Evolutionary conservation across 1,284 basidiomycete species (phyloP).

Genomic region (Xerocomus amazonicus): DNA sequence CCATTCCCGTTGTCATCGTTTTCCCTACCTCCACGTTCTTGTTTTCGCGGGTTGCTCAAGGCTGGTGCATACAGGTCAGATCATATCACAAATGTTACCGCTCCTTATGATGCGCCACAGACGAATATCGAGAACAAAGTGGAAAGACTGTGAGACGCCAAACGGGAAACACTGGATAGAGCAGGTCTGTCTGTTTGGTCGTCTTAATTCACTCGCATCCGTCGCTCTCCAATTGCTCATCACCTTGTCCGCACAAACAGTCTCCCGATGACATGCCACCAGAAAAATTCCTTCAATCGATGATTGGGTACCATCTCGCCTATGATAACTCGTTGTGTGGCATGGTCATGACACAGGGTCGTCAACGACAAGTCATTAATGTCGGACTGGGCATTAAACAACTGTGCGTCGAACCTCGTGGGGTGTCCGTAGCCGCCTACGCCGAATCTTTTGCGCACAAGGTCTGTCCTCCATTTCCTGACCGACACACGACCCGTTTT

Average conservation of each 20-base stretch:
- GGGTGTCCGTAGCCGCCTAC: constrained; percentile 54
- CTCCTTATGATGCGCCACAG: constrained; percentile 81
- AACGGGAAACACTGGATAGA: constrained; percentile 79
- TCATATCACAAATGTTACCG: constrained; percentile 71
- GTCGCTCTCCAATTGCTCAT: constrained; percentile 1
- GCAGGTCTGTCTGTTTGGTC: constrained; percentile 45
- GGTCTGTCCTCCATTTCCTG: constrained; percentile 37
- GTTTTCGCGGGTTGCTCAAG: not conserved
- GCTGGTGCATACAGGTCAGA: constrained; percentile 44
- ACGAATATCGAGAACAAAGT: constrained; percentile 68
- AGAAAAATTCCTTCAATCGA: constrained; percentile 59
- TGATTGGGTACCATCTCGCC: constrained; percentile 75
- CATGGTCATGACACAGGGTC: constrained; percentile 79
- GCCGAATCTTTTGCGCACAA: constrained; percentile 72
- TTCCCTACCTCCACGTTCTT: not conserved
- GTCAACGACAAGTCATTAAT: constrained; percentile 68
- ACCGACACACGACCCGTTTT: not conserved
- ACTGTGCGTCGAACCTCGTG: constrained; percentile 54
- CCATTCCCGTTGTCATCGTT: not conserved
- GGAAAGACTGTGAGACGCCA: constrained; percentile 58
- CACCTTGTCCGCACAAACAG: constrained; percentile 4
- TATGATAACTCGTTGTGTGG: constrained; percentile 66
- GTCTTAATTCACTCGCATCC: not conserved
- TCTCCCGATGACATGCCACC: constrained; percentile 52
- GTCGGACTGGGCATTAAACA: constrained; percentile 73